phyloP scores from a whole-genome alignment of 164 flowering plant genomes.

The Liquidambar formosana region DNA sequence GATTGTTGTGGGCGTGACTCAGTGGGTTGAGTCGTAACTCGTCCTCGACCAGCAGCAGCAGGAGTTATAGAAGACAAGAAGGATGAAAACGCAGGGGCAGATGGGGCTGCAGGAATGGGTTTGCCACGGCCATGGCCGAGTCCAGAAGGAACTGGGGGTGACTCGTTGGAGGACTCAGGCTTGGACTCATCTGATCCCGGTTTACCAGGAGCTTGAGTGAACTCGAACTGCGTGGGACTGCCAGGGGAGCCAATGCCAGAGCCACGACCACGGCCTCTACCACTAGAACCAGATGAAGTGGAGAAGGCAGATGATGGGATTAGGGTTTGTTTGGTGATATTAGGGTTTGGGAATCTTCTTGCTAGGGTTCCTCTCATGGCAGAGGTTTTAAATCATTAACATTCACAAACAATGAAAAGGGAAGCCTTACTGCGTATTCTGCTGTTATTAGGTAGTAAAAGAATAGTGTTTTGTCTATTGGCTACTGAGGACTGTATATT shows the following conservation, averaged over 20 bases:
- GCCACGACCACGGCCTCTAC: constrained; percentile 50
- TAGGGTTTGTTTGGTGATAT: constrained; percentile 13
- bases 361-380: constrained; percentile 36
- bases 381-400: too few species aligned
- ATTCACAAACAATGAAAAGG: too few species aligned
- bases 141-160: constrained; percentile 16
- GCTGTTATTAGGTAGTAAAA: too few species aligned
- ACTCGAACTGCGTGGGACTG: constrained; percentile 8
- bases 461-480: too few species aligned
- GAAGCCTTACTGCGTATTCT: too few species aligned
- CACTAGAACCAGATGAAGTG: constrained; percentile 30
- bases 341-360: constrained; percentile 23
- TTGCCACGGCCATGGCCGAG: constrained; percentile 57
- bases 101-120: constrained; percentile 31
- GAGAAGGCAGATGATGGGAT: constrained; percentile 25
- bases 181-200: constrained; percentile 14
- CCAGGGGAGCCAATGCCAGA: constrained; percentile 17
- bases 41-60: constrained; percentile 40
- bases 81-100: constrained; percentile 34
- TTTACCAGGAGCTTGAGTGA: constrained; percentile 17
- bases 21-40: constrained; percentile 6
- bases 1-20: constrained; percentile 6
- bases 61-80: constrained; percentile 24
- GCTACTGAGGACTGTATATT: too few species aligned
- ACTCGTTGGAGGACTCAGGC: constrained; percentile 2